Evolutionary conservation across 2,329 filamentous ascomycete genomes (phyloP).

Genomic region (Diplodia seriata): DNA sequence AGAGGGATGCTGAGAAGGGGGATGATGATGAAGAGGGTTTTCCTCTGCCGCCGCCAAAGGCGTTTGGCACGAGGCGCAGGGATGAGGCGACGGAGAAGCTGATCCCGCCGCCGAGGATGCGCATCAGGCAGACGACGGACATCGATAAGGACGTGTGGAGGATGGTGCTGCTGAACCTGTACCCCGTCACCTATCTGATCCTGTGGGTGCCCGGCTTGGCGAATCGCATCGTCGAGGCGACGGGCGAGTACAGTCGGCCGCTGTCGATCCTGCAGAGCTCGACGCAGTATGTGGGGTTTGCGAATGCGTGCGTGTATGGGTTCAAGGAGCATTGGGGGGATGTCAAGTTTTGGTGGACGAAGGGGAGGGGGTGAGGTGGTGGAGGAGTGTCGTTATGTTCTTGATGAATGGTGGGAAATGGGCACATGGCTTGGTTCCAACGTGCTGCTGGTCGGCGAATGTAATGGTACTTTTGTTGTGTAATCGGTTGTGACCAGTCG

Average conservation of each 20-base stretch:
- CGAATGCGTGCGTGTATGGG: conserved; percentile 38
- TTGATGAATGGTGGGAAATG: neutral
- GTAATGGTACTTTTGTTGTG: too few species aligned
- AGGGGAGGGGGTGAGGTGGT: neutral
- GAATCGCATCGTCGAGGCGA: conserved; percentile 37
- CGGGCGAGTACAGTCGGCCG: conserved; percentile 18
- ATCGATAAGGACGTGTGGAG: conserved; percentile 37
- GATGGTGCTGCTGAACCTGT: conserved; percentile 46
- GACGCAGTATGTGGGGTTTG: conserved; percentile 39
- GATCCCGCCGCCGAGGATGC: conserved; percentile 7
- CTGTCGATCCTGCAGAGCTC: conserved; percentile 37
- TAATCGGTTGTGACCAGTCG: too few species aligned
- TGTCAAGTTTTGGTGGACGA: conserved; percentile 5
- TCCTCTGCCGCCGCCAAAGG: conserved; percentile 12
- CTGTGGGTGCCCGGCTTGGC: conserved; percentile 46
- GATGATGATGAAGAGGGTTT: neutral
- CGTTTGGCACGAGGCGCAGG: neutral
- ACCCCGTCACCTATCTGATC: conserved; percentile 45
- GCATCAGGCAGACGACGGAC: conserved; percentile 17
- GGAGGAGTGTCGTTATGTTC: neutral
- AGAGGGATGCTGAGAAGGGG: neutral
- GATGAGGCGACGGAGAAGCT: conserved; percentile 19
- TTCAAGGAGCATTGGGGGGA: conserved; percentile 35
- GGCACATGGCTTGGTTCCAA: neutral
- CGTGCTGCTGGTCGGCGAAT: too few species aligned